A percentile compares a stretch with the other conserved stretches of the same genome.
phyloP scores from a whole-genome alignment of 305 asterid species.

The Fraxinus baroniana region DNA sequence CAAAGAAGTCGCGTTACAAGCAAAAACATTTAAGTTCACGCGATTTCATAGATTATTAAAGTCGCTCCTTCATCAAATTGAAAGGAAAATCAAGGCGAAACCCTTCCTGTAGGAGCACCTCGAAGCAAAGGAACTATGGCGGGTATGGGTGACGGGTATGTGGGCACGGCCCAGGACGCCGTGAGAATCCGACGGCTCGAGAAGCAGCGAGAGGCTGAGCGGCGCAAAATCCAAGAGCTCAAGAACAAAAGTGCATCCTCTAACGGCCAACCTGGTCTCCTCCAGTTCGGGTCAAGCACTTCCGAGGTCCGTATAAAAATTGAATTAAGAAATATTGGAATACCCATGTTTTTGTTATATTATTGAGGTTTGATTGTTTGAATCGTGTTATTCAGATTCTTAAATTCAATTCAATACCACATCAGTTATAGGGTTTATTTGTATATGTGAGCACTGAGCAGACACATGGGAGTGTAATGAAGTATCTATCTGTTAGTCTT shows the following conservation, averaged over 20 bases:
- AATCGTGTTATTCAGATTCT: not conserved
- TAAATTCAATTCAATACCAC: not conserved
- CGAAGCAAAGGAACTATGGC: conserved; percentile 47
- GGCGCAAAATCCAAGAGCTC: conserved; percentile 89
- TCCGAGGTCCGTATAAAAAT: conserved; percentile 56
- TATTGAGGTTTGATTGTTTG: not conserved
- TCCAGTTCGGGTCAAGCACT: conserved; percentile 92
- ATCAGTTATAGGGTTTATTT: not conserved
- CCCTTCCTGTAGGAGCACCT: not conserved
- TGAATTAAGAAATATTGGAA: not conserved
- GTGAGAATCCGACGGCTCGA: conserved; percentile 91
- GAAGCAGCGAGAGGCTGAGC: conserved; percentile 97
- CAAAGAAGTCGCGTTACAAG: not conserved
- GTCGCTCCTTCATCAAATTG: not conserved
- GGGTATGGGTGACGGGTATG: conserved; percentile 99
- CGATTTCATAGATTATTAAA: not conserved
- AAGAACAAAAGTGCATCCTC: conserved; percentile 82
- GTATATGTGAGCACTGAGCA: not conserved
- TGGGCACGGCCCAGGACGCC: conserved; percentile 94
- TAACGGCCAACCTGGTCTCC: conserved; percentile 85
- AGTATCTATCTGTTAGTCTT: not conserved
- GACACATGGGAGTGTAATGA: not conserved
- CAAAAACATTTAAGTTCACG: no score
- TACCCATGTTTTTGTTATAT: not conserved
- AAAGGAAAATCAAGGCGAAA: not conserved